Evolutionary conservation across 345 rosid species (phyloP).

Genomic region (Salix udensis): DNA sequence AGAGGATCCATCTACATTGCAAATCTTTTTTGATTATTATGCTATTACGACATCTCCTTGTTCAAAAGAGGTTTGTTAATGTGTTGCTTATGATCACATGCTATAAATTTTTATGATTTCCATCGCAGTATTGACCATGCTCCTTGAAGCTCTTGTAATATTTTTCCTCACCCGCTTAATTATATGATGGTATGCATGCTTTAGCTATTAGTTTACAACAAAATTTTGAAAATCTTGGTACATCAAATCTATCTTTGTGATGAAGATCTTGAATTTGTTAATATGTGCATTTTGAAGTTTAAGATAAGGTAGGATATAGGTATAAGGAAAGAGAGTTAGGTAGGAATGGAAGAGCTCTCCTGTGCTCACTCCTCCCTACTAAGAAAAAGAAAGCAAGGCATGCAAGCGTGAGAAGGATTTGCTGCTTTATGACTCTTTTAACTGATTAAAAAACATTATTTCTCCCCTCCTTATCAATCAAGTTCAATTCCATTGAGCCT

Average conservation of each 20-base stretch:
- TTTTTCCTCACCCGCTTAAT: neutral
- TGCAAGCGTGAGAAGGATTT: too few relatives aligned
- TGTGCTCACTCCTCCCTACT: too few relatives aligned
- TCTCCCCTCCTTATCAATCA: too few relatives aligned
- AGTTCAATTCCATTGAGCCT: too few relatives aligned
- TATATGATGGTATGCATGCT: neutral
- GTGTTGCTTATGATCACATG: neutral
- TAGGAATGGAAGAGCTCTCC: too few relatives aligned
- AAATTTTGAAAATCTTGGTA: neutral
- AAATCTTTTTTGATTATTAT: constrained; percentile 94
- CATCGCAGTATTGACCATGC: neutral
- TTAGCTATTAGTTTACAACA: neutral
- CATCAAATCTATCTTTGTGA: neutral
- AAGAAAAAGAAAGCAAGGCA: too few relatives aligned
- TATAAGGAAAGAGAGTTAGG: too few relatives aligned
- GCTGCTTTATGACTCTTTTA: too few relatives aligned
- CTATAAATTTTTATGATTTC: neutral
- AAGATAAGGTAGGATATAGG: too few relatives aligned
- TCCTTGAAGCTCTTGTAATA: neutral
- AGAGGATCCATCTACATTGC: constrained; percentile 91
- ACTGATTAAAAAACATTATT: too few relatives aligned
- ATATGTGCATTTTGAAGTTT: neutral
- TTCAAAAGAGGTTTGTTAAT: constrained; percentile 80
- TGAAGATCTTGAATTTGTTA: neutral
- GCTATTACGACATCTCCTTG: constrained; percentile 65